Percentiles rank a stretch among this genome's conserved stretches.
Conservation (phyloP, 257 asterid genomes). For the Cynanchum wilfordii region DNA sequence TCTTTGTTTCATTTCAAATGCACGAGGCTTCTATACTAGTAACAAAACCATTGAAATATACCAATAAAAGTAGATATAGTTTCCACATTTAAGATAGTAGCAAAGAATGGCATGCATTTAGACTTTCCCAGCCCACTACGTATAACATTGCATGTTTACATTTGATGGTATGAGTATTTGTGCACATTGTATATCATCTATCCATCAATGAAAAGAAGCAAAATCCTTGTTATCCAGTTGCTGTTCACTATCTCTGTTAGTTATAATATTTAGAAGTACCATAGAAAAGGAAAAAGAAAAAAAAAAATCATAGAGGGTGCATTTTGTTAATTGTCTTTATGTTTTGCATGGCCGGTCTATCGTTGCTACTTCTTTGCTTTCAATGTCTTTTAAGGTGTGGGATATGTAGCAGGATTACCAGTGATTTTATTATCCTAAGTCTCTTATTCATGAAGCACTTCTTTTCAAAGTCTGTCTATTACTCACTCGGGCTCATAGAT, state of each 20-base stretch:
- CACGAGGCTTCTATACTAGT: not conserved
- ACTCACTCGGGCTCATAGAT: not conserved
- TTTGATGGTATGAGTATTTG: not conserved
- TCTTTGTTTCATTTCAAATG: slow-evolving; percentile 1
- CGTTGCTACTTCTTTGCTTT: not conserved
- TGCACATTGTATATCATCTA: not conserved
- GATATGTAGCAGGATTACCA: not conserved
- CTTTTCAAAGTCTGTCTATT: not conserved
- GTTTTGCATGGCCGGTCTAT: not conserved
- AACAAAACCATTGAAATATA: not conserved
- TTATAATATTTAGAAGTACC: too few species aligned
- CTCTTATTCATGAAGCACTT: slow-evolving; percentile 5
- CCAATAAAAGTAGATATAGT: not conserved
- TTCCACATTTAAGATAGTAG: not conserved
- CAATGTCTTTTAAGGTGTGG: not conserved
- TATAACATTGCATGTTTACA: not conserved
- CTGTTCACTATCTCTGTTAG: not conserved
- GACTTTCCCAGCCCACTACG: not conserved
- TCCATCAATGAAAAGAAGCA: not conserved
- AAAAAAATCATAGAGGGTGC: not conserved
- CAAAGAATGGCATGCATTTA: not conserved
- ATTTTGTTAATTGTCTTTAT: not conserved
- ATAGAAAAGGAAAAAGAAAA: too few species aligned
- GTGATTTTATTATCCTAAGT: not conserved
- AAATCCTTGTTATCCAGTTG: not conserved